Base-by-base conservation (phyloP, 2,329 filamentous ascomycete genomes). In the Neonectria faginata region DNA sequence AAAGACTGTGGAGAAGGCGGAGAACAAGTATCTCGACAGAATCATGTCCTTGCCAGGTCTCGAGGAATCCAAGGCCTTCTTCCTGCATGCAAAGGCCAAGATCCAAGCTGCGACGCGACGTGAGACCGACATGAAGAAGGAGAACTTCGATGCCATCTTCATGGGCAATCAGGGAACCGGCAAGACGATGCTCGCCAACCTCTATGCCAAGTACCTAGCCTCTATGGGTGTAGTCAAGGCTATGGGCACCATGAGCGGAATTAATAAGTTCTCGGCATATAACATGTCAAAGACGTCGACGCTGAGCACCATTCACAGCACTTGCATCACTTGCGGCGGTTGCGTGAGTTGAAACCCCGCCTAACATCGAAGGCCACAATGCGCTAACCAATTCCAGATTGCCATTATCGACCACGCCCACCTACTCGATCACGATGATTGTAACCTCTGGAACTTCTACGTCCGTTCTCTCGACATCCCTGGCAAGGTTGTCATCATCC, bases 31-130 rank as follows among this genome's bases (percentile, higher is more conserved):
- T 2, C 77, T 92, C 1, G 89, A 91, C 68, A 68, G 79, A 0
- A 73, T 92, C 27, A 90, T 91, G 85, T 77, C 78, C 1, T 85
- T 91, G 82, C 84, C 87, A 51, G 89, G 89, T 2, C 79, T 91
- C 0, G 88, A 91, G 69, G 77, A 84, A 5, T 85, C 90, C 41
- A 92, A 92, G 70, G 69, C 79, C 27, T 79, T 88, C 57, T 84
- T 91, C 54, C 75, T 91, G 10, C 66, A 74, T 42, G 65, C 73
- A 42, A 75, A 74, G 47, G 74, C 75, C 2, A 72, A 73, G 1
- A 86, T 90, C 68, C 89, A 89, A 70, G 77, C 80, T 12, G 82
- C 81, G 0, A 73, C 79, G 0, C 73, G 85, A 1, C 80, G 86
- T 0, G 89, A 91, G 41, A 75, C 74, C 66, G 77, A 79, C 2